Base-by-base conservation (phyloP, 768 basidiomycete species). In the Clitopilus hobsonii region DNA sequence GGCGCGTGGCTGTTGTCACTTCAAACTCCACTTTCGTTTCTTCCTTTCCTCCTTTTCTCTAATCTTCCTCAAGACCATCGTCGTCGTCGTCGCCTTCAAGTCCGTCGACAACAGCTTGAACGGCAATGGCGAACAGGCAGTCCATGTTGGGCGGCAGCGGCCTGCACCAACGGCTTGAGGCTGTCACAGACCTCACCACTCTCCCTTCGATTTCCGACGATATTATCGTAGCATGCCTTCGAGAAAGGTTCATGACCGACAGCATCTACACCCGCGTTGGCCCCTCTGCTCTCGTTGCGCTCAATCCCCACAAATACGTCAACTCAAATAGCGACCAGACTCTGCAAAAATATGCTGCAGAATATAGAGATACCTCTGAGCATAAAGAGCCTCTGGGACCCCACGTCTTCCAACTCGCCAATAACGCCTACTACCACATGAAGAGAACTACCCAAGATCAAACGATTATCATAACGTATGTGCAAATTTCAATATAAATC, bases 351-450 rank as follows among this genome's bases (percentile, higher is more conserved):
- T 97, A 97, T 66, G 88, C 91, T 2, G 78, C 86, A 18, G 88
- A 95, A 63, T 93, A 94, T 65, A 81, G 91, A 38, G 85, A 91
- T 63, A 86, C 89, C 5, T 73, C 79, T 8, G 79, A 81, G 50
- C 79, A 82, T 61, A 86, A 82, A 68, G 74, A 77, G 51, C 68
- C 70, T 7, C 75, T 86, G 1, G 81, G 86, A 28, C 96, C 96
- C 1, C 96, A 99, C 64, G 85, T 98, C 38, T 98, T 97, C 68
- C 88, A 94, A 64, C 77, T 93, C 48, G 91, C 92, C 5, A 88
- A 93, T 62, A 89, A 91, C 71, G 86, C 92, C 4, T 98, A 95
- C 71, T 98, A 94, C 68, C 93, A 98, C 70, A 96, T 98, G 94
- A 79, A 86, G 50, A 78, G 96, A 61, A 99, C 96, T 0, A 81